These are phyloP conservation scores for Kalmanozyma brasiliensis DNA, from an alignment of 1,284 basidiomycete genomes.

Conservation along the genomic window DNA sequence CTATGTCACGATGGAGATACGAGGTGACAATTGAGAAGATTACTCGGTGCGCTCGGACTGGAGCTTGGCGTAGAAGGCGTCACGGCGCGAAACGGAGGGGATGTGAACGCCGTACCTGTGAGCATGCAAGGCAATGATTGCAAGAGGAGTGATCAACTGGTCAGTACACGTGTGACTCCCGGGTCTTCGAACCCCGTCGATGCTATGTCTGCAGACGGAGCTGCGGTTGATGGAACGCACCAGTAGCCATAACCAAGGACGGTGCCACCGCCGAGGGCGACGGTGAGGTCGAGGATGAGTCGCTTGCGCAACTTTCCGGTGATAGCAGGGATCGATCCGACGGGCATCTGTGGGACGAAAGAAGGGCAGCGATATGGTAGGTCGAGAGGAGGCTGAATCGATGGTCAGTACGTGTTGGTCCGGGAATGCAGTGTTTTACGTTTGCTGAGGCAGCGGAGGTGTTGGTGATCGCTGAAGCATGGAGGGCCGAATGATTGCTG, in stretches of 20 bases:
- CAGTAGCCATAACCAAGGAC: conserved; percentile 64
- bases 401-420: conserved; percentile 18
- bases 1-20: not conserved
- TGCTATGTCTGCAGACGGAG: no score
- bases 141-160: no score
- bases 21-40: not conserved
- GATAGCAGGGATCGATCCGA: conserved; percentile 60
- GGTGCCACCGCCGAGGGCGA: conserved; percentile 62
- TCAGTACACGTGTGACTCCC: no score
- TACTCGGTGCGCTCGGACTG: conserved; percentile 57
- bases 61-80: conserved; percentile 63
- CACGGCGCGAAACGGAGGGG: conserved; percentile 58
- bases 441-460: no score
- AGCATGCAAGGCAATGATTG: not conserved
- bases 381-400: not conserved
- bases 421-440: not conserved
- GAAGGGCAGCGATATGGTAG: not conserved
- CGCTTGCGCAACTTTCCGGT: conserved; percentile 66
- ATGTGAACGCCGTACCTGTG: conserved; percentile 65
- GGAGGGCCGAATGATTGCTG: not conserved
- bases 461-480: not conserved
- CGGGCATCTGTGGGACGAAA: conserved; percentile 41
- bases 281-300: conserved; percentile 63
- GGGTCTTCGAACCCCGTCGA: no score
- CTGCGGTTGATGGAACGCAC: no score